phyloP scores from a whole-genome alignment of 768 basidiomycete genomes.

The Auriscalpium microsporum region DNA sequence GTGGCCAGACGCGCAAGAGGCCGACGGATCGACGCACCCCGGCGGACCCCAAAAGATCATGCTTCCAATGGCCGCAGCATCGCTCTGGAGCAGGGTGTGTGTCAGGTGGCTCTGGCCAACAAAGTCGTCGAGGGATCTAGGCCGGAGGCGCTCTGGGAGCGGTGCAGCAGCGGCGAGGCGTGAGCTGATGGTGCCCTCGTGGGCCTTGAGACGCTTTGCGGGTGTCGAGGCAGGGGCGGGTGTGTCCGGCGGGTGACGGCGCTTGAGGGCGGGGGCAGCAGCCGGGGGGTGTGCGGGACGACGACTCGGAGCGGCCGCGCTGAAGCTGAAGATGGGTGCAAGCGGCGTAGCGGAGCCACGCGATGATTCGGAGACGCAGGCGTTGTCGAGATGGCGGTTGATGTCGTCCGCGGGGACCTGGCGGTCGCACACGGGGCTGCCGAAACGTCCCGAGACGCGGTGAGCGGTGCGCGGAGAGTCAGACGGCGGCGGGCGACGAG shows the following conservation, averaged over 20 bases:
- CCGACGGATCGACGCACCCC: constrained; percentile 33
- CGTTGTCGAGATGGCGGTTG: constrained; percentile 3
- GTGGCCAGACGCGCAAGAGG: not conserved
- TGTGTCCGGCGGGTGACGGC: not conserved
- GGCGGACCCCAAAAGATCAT: constrained; percentile 73
- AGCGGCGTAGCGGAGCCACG: not conserved
- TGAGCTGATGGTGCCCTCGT: not conserved
- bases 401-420: not conserved
- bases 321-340: not conserved
- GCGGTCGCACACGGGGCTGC: constrained; percentile 1
- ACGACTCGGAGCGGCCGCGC: not conserved
- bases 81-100: constrained; percentile 49
- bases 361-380: not conserved
- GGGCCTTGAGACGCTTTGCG: not conserved
- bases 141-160: constrained; percentile 67
- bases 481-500: not conserved
- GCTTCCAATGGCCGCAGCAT: constrained; percentile 41
- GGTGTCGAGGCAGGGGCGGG: not conserved
- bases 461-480: not conserved
- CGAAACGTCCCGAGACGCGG: not conserved
- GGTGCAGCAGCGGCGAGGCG: constrained; percentile 33
- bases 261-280: not conserved
- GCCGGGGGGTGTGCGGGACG: not conserved
- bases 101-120: constrained; percentile 65
- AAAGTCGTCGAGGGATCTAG: constrained; percentile 53